Evolutionary conservation across 1,139 yeast species (phyloP), one percentile per base, ranked within the genome.

Genomic region (Candida labiduridarum): DNA sequence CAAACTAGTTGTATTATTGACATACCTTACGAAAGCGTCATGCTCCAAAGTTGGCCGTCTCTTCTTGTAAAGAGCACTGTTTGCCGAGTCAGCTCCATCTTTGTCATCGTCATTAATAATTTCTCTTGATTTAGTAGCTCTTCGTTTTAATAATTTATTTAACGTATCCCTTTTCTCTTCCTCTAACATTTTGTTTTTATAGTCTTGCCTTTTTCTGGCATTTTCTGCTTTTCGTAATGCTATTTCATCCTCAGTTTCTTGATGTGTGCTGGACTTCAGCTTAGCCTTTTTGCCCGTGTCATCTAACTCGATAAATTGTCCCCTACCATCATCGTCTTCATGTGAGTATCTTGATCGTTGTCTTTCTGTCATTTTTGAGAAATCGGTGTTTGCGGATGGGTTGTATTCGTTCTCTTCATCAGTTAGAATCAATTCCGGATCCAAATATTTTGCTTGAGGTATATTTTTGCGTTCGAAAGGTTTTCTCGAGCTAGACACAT

Each of bases 121-220:
- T 49, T 73, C 78, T 56, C 87, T 71, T 0, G 85, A 80, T 66
- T 86, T 84, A 33, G 78, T 79, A 39, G 97, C 97, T 55, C 97
- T 78, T 66, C 94, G 84, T 67, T 89, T 87, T 56, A 94, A 74
- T 52, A 94, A 72, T 64, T 89, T 89, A 66, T 91, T 92, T 56
- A 94, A 76, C 0, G 97, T 92, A 57, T 91, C 97, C 60, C 86
- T 82, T 66, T 94, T 94, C 66, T 94, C 99, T 66, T 90, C 97
- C 62, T 91, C 98, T 39, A 89, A 72, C 55, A 87, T 83, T 69
- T 87, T 86, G 60, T 86, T 92, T 57, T 87, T 86, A 61, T 91
- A 80, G 62, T 94, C 94, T 65, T 88, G 88, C 56, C 99, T 79
- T 65, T 92, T 83, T 59, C 99, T 80, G 0, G 97, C 94, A 61